Percentiles rank a stretch among this genome's conserved stretches.
These are phyloP conservation scores for Mollisiaceae sp. DNA, from an alignment of 2,329 filamentous ascomycete genomes.

Conservation along the genomic window DNA sequence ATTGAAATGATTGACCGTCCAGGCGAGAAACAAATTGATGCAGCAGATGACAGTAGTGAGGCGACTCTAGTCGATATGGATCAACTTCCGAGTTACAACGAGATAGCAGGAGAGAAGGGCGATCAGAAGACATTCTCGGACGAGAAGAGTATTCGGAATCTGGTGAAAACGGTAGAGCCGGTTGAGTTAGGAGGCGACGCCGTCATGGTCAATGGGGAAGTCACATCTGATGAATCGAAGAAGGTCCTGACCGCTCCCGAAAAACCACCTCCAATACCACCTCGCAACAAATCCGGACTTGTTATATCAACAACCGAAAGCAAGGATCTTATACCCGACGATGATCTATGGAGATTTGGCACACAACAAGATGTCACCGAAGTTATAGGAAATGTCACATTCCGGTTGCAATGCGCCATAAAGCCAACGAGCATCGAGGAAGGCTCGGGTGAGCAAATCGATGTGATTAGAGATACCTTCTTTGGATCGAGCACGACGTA, in stretches of 20 bases:
- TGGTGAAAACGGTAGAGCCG: conserved; percentile 3
- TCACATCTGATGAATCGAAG: conserved; percentile 17
- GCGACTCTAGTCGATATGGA: conserved; percentile 46
- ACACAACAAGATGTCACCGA: conserved; percentile 93
- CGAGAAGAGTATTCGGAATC: conserved; percentile 13
- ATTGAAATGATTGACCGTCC: conserved; percentile 43
- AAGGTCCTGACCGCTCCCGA: conserved; percentile 32
- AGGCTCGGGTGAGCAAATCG: conserved; percentile 75
- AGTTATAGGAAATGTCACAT: conserved; percentile 90
- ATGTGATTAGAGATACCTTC: conserved; percentile 76
- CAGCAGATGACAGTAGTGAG: conserved; percentile 45
- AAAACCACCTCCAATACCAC: conserved; percentile 43
- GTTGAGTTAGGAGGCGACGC: conserved; percentile 27
- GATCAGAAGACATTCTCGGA: not conserved
- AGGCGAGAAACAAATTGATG: conserved; percentile 31
- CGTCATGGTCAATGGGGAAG: conserved; percentile 46
- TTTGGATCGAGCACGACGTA: conserved; percentile 67
- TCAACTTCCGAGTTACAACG: conserved; percentile 8
- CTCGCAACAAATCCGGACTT: conserved; percentile 42
- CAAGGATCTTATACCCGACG: conserved; percentile 35
- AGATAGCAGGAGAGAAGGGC: not conserved
- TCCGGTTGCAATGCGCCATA: conserved; percentile 89
- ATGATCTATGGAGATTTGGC: conserved; percentile 44
- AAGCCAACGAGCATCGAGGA: conserved; percentile 67
- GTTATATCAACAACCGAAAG: conserved; percentile 39